These are phyloP conservation scores for Syncephalastrum contaminatum DNA, from an alignment of 371 early-diverging fungal genomes.

Conservation along the genomic window DNA sequence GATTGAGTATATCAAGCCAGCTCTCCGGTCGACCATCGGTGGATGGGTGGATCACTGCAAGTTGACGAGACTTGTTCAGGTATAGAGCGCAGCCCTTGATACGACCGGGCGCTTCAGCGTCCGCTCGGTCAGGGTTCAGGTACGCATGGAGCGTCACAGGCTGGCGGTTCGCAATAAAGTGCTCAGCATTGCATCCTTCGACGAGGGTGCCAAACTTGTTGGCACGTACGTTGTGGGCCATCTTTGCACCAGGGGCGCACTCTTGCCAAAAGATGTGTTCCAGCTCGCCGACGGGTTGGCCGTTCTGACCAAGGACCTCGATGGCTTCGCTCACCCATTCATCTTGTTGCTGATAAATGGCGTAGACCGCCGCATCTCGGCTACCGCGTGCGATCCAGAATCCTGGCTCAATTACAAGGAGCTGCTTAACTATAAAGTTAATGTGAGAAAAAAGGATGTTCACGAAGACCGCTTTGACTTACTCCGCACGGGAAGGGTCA, in stretches of 20 bases:
- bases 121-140: constrained; percentile 12
- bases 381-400: constrained; percentile 64
- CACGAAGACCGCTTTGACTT: constrained; percentile 5
- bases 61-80: constrained; percentile 52
- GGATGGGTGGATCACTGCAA: constrained; percentile 58
- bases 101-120: constrained; percentile 21
- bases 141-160: constrained; percentile 25
- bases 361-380: constrained; percentile 43
- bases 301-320: constrained; percentile 39
- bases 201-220: constrained; percentile 28
- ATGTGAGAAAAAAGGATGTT: not conserved
- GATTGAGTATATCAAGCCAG: constrained; percentile 61
- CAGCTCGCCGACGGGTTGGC: constrained; percentile 26
- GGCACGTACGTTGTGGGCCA: constrained; percentile 19
- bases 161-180: constrained; percentile 20
- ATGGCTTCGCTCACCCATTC: constrained; percentile 31
- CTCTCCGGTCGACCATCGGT: constrained; percentile 63
- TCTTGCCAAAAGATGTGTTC: constrained; percentile 25
- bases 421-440: constrained; percentile 32
- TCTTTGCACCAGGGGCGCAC: constrained; percentile 22
- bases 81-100: constrained; percentile 49
- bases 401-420: constrained; percentile 49
- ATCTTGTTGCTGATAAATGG: constrained; percentile 31
- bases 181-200: constrained; percentile 27
- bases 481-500: constrained; percentile 45